These are phyloP conservation scores for Hyaloscypha bicolor DNA, from an alignment of 495 filamentous ascomycete species.

Conservation along the genomic window DNA sequence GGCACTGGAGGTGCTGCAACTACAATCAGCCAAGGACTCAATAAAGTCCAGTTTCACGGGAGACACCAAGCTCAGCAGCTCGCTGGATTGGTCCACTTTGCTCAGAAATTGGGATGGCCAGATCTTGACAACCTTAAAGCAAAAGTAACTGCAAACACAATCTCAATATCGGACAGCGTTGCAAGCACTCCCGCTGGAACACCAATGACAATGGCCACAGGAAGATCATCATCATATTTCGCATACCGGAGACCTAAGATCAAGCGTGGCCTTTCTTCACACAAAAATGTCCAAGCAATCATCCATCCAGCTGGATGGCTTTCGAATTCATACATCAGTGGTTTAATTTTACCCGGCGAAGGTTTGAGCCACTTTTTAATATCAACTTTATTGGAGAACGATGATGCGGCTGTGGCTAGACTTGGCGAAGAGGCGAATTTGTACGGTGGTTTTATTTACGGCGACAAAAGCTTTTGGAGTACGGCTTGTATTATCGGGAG, in stretches of 20 bases:
- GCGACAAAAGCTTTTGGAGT: conserved; percentile 78
- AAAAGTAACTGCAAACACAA: conserved; percentile 25
- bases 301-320: conserved; percentile 72
- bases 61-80: conserved; percentile 54
- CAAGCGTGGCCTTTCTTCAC: conserved; percentile 32
- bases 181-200: conserved; percentile 22
- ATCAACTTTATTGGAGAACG: conserved; percentile 76
- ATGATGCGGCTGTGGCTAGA: conserved; percentile 60
- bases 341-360: conserved; percentile 78
- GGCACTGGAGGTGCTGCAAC: conserved; percentile 39
- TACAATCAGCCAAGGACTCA: conserved; percentile 6
- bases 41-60: conserved; percentile 37
- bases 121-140: conserved; percentile 28
- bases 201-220: conserved; percentile 28
- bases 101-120: conserved; percentile 58
- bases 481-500: conserved; percentile 75
- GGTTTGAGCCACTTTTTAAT: conserved; percentile 75
- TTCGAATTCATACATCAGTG: conserved; percentile 75
- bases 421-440: conserved; percentile 73
- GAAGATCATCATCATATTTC: conserved; percentile 35
- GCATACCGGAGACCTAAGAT: conserved; percentile 24
- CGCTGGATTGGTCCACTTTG: conserved; percentile 59
- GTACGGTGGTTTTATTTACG: conserved; percentile 77
- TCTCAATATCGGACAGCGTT: conserved; percentile 23
- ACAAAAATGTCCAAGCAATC: conserved; percentile 45